Evolutionary conservation across 495 filamentous ascomycete species (phyloP).

Genomic region (Cetradonia linearis): DNA sequence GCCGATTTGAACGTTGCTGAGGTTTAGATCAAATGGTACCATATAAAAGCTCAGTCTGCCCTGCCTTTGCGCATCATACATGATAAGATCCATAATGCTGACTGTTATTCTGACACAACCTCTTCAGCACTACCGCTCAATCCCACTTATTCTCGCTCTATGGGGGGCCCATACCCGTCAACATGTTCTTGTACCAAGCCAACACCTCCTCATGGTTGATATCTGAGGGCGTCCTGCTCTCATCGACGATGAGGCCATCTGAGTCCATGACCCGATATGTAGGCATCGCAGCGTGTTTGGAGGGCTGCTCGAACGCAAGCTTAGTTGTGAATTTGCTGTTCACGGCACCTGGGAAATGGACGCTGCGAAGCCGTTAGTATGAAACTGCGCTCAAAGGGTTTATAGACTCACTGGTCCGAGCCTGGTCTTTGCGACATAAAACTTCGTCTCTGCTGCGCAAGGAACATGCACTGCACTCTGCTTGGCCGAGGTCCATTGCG

Average conservation of each 20-base stretch:
- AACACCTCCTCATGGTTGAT: constrained; percentile 58
- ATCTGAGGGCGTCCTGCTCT: constrained; percentile 47
- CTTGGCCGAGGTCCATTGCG: neutral
- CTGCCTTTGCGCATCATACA: constrained; percentile 80
- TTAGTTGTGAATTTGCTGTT: constrained; percentile 80
- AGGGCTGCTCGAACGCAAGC: constrained; percentile 64
- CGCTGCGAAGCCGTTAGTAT: constrained; percentile 34
- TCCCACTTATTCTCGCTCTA: neutral
- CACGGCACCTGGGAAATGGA: constrained; percentile 90
- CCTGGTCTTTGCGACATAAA: constrained; percentile 60
- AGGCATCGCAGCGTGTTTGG: constrained; percentile 55
- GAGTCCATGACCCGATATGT: constrained; percentile 84
- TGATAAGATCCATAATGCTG: constrained; percentile 86
- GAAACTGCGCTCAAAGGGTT: constrained; percentile 9
- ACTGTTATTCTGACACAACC: constrained; percentile 34
- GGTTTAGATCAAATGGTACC: constrained; percentile 37
- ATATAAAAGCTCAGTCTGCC: constrained; percentile 92
- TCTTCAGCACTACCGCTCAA: constrained; percentile 9
- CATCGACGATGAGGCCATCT: constrained; percentile 68
- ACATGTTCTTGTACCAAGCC: constrained; percentile 58
- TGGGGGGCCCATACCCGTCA: constrained; percentile 39
- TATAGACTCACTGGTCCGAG: constrained; percentile 42
- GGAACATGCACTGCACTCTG: neutral
- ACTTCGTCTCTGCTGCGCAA: constrained; percentile 36
- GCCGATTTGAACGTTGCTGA: neutral